These are phyloP conservation scores for Ogataea wickerhamii DNA, from an alignment of 805 yeast species.

Conservation along the genomic window DNA sequence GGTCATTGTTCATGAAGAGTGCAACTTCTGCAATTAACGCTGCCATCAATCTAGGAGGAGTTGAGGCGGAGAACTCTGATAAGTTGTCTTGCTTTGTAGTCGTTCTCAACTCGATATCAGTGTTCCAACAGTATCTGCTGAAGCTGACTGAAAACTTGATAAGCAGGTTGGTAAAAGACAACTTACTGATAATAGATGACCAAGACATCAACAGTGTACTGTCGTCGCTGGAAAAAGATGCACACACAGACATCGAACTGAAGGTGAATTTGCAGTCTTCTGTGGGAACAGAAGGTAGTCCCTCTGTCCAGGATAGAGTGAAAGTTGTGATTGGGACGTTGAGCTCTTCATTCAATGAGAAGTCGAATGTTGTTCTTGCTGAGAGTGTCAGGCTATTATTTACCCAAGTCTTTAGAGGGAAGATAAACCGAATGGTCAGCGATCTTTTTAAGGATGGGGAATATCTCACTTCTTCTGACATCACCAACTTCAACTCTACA, in stretches of 20 bases:
- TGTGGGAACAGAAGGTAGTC: slow-evolving; percentile 15
- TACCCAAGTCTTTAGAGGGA: slow-evolving; percentile 35
- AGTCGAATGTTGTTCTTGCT: slow-evolving; percentile 36
- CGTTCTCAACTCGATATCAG: slow-evolving; percentile 67
- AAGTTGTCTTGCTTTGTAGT: slow-evolving; percentile 59
- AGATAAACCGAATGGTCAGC: slow-evolving; percentile 33
- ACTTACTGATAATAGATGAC: slow-evolving; percentile 32
- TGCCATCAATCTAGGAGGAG: slow-evolving; percentile 33
- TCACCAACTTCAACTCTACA: slow-evolving; percentile 10
- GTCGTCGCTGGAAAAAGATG: slow-evolving; percentile 22
- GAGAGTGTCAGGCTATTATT: slow-evolving; percentile 43
- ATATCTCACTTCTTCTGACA: slow-evolving; percentile 32
- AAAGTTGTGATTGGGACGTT: slow-evolving; percentile 19
- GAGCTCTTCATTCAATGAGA: slow-evolving; percentile 21
- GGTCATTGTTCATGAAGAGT: slow-evolving; percentile 39
- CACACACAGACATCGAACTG: slow-evolving; percentile 17
- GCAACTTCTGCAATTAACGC: slow-evolving; percentile 37
- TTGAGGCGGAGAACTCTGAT: slow-evolving; percentile 42
- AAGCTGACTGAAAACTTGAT: slow-evolving; percentile 47
- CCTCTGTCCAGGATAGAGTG: slow-evolving; percentile 25
- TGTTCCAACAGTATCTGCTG: slow-evolving; percentile 55
- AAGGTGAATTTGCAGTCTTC: slow-evolving; percentile 15
- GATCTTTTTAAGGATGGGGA: slow-evolving; percentile 39
- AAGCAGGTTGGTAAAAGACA: slow-evolving; percentile 23
- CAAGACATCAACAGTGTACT: slow-evolving; percentile 25